Base-by-base conservation (phyloP, 2,329 filamentous ascomycete species). In the Arthrobotrys sinensis region DNA sequence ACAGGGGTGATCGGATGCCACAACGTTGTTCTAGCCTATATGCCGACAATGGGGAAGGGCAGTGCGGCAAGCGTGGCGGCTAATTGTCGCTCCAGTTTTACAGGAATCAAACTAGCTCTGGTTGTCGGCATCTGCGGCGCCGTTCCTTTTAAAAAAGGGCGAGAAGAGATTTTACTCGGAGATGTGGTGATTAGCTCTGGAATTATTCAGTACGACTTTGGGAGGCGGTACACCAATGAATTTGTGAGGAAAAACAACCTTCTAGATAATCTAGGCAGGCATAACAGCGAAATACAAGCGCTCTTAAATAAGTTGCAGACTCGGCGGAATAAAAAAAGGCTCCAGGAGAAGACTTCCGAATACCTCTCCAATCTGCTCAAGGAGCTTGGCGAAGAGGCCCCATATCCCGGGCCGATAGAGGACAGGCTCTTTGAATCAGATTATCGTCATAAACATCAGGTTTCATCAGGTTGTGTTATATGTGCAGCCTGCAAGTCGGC, bases 61-160 rank as follows among this genome's bases (percentile, higher is more conserved):
- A 50, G 70, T 7, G 83, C 83, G 0, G 81, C 83, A 0, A 77
- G 5, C 5, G 83, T 81, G 0, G 79, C 38, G 36, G 16, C 48
- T 8, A 68, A 82, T 52, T 82, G 43, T 81, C 19, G 82, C 0
- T 75, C 43, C 5, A 84, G 79, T 53, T 85, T 84, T 46, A 80
- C 80, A 0, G 81, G 82, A 3, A 52, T 85, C 4, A 76, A 79
- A n/a, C 71, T 84, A 5, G 81, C 81, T 0, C 55, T 85, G 6
- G 81, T 85, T 79, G 83, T 85, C 0, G 84, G 84, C 19, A 82
- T 84, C 5, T 84, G 81, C 0, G 84, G 84, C 3, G 85, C 84
- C 1, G 84, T 81, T 0, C 84, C 84, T 2, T 32, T 48, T n/a
- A 19, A 5, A 12, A 28, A 21, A 19, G 57, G 10, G 1, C 21